Percentiles rank a stretch among this genome's conserved stretches.
Evolutionary conservation across 192 early-diverging fungal species (phyloP).

Genomic region (Pilaira anomala): DNA sequence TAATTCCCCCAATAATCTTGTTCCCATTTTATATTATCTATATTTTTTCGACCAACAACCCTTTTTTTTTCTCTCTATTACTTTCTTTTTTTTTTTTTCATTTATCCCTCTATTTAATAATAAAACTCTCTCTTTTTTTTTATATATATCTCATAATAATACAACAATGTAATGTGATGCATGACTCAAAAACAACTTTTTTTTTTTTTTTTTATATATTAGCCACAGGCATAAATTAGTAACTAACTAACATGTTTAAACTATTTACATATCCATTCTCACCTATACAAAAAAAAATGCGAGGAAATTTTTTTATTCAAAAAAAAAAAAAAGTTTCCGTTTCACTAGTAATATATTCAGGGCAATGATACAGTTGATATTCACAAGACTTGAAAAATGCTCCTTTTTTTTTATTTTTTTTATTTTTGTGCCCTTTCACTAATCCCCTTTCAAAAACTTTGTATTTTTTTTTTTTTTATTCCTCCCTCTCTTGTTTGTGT

Average conservation of each 20-base stretch:
- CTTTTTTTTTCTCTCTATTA: not conserved
- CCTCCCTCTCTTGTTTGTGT: too few relatives aligned
- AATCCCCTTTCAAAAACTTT: too few relatives aligned
- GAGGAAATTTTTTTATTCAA: not conserved
- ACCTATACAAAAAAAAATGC: too few relatives aligned
- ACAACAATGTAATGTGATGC: not conserved
- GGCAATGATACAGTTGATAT: not conserved
- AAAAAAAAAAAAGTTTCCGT: not conserved
- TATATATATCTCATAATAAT: not conserved
- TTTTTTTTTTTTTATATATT: too few relatives aligned
- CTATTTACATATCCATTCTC: too few relatives aligned
- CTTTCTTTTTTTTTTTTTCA: constrained; percentile 1
- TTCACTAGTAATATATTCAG: not conserved
- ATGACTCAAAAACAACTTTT: not conserved
- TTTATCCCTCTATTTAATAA: not conserved
- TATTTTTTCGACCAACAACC: not conserved
- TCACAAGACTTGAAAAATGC: too few relatives aligned
- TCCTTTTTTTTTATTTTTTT: too few relatives aligned
- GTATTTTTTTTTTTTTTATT: too few relatives aligned
- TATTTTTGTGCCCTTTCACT: too few relatives aligned
- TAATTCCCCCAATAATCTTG: too few relatives aligned
- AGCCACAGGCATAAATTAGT: too few relatives aligned
- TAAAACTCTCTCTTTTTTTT: not conserved
- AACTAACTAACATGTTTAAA: too few relatives aligned
- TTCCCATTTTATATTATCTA: not conserved